These are phyloP conservation scores for Spinacia oleracea DNA, from an alignment of 179 eudicot species.

Conservation along the genomic window DNA sequence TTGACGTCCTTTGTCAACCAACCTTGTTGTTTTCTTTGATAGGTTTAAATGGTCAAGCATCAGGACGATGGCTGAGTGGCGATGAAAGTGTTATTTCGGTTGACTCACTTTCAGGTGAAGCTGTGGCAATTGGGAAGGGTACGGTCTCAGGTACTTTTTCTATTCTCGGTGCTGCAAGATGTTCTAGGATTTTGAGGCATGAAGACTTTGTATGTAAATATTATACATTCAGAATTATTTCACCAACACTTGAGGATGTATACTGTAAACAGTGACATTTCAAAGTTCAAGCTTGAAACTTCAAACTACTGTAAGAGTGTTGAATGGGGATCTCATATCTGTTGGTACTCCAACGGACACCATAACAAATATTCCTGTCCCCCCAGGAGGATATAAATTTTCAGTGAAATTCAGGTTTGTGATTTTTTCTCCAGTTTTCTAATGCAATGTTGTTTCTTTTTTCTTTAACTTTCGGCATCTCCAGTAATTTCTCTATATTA, in stretches of 20 bases:
- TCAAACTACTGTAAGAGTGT: constrained; percentile 67
- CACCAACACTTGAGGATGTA: neutral
- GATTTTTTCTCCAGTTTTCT: constrained; percentile 9
- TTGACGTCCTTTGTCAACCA: neutral
- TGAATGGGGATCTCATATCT: constrained; percentile 42
- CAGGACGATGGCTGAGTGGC: constrained; percentile 69
- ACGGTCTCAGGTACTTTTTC: constrained; percentile 49
- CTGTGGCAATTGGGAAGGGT: constrained; percentile 76
- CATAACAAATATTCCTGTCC: constrained; percentile 60
- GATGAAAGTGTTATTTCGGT: constrained; percentile 61
- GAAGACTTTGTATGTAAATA: neutral
- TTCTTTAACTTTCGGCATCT: neutral
- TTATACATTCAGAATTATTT: neutral
- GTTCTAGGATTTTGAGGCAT: neutral
- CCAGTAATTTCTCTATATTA: too few relatives aligned
- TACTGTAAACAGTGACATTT: constrained; percentile 50
- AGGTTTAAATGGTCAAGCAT: constrained; percentile 47
- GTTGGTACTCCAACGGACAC: constrained; percentile 67
- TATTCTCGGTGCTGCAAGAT: neutral
- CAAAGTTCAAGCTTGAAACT: constrained; percentile 54
- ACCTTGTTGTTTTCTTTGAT: constrained; percentile 15
- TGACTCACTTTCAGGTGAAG: constrained; percentile 63
- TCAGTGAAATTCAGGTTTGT: constrained; percentile 64
- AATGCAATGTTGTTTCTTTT: constrained; percentile 2
- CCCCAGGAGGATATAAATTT: constrained; percentile 65